A percentile compares a stretch with the other conserved stretches of the same genome.
These are phyloP conservation scores for Garcia nutans DNA, from an alignment of 345 rosid species.

Conservation along the genomic window DNA sequence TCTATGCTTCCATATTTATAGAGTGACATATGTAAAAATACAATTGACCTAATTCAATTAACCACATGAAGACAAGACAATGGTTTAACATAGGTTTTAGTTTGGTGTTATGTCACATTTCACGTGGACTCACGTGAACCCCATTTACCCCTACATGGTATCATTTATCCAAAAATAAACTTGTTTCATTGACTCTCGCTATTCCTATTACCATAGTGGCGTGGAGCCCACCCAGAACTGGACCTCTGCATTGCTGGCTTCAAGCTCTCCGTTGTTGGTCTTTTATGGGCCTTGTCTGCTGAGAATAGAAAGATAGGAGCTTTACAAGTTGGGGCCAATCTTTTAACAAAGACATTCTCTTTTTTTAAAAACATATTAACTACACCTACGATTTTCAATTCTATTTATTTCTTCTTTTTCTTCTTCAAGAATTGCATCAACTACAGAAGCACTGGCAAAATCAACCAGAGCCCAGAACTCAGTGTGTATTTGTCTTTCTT, in stretches of 20 bases:
- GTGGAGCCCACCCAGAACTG: constrained; percentile 90
- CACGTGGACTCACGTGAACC: constrained; percentile 40
- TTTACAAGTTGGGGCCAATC: constrained; percentile 14
- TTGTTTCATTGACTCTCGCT: constrained; percentile 29
- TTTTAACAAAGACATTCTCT: constrained; percentile 12
- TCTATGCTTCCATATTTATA: too few species aligned
- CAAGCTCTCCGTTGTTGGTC: constrained; percentile 63
- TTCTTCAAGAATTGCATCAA: constrained; percentile 19
- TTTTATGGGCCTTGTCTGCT: constrained; percentile 72
- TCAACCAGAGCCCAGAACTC: not conserved
- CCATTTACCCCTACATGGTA: too few species aligned
- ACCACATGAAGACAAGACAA: constrained; percentile 11
- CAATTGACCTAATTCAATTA: too few species aligned
- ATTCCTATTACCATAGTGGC: constrained; percentile 15
- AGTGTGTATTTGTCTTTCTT: not conserved
- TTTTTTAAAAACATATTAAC: not conserved
- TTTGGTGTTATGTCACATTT: constrained; percentile 9
- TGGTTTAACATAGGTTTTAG: not conserved
- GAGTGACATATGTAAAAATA: too few species aligned
- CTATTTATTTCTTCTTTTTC: constrained; percentile 6
- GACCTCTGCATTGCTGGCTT: constrained; percentile 81
- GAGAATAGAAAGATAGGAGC: constrained; percentile 18
- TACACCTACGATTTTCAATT: constrained; percentile 7
- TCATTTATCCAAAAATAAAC: constrained; percentile 9
- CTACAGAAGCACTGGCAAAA: not conserved